These are phyloP conservation scores for Crithidia sp. DNA, from an alignment of 208 protist species.

Conservation along the genomic window DNA sequence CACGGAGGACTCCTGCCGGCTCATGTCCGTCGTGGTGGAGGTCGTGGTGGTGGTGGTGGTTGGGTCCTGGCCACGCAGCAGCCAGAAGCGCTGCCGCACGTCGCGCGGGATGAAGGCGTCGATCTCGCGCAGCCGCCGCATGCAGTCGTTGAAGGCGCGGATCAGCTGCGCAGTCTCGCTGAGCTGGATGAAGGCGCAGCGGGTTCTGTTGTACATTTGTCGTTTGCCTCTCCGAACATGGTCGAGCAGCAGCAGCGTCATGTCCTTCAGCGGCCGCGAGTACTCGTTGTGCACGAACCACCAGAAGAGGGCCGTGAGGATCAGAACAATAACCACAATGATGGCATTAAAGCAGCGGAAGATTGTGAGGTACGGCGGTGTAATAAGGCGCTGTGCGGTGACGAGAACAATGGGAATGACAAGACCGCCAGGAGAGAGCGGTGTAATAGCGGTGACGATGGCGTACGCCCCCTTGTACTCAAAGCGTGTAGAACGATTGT, in stretches of 20 bases:
- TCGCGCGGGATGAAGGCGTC: constrained; percentile 2
- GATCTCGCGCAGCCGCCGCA: constrained; percentile 8
- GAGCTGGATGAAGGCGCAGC: not conserved
- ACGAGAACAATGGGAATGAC: not conserved
- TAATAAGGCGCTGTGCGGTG: not conserved
- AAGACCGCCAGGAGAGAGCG: not conserved
- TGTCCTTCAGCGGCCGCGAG: constrained; percentile 1
- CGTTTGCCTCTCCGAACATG: not conserved
- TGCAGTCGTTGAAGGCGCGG: constrained; percentile 11
- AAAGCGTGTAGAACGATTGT: not conserved
- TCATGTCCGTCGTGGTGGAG: not conserved
- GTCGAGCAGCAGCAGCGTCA: not conserved
- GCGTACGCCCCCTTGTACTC: not conserved
- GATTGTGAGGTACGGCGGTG: not conserved
- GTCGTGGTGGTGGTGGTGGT: not conserved
- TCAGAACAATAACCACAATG: not conserved
- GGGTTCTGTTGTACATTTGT: not conserved
- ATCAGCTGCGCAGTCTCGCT: constrained; percentile 7
- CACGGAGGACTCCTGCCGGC: not conserved
- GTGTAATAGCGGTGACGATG: not conserved
- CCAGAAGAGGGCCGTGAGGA: not conserved
- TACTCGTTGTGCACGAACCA: constrained; percentile 4
- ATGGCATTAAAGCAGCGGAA: not conserved
- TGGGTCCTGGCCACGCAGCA: not conserved
- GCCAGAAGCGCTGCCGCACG: not conserved